Evolutionary conservation across 1,284 basidiomycete genomes (phyloP).

Genomic region (Tilletia caries): DNA sequence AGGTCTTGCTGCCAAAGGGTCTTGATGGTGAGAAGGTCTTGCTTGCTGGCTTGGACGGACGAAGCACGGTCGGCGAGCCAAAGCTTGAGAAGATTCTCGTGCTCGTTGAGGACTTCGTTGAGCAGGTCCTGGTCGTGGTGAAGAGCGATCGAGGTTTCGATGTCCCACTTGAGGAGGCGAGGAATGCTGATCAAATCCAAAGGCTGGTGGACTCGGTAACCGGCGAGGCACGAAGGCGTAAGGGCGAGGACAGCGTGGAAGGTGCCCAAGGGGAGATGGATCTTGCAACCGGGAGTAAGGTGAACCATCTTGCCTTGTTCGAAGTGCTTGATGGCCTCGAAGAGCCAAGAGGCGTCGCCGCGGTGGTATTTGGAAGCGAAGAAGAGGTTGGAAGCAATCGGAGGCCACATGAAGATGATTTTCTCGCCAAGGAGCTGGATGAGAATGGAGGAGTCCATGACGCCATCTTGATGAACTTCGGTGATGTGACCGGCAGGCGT

Average conservation of each 20-base stretch:
- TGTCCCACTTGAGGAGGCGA: not conserved
- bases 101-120: not conserved
- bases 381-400: not conserved
- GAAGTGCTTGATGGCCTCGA: not conserved
- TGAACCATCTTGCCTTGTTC: not conserved
- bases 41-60: not conserved
- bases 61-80: not conserved
- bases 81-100: not conserved
- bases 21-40: not conserved
- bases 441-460: not conserved
- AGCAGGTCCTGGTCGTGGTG: not conserved
- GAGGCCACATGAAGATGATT: not conserved
- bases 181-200: not conserved
- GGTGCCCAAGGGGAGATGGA: not conserved
- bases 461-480: not conserved
- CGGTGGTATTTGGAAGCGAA: not conserved
- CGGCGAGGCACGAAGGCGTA: not conserved
- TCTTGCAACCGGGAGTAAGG: not conserved
- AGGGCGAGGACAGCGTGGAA: not conserved
- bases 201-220: not conserved
- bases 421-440: constrained; percentile 1
- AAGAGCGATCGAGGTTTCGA: not conserved
- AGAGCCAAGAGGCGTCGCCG: not conserved
- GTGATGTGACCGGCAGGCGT: not conserved
- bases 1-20: not conserved